phyloP scores from a whole-genome alignment of 2,329 filamentous ascomycete genomes.

The Trichoderma sp. region DNA sequence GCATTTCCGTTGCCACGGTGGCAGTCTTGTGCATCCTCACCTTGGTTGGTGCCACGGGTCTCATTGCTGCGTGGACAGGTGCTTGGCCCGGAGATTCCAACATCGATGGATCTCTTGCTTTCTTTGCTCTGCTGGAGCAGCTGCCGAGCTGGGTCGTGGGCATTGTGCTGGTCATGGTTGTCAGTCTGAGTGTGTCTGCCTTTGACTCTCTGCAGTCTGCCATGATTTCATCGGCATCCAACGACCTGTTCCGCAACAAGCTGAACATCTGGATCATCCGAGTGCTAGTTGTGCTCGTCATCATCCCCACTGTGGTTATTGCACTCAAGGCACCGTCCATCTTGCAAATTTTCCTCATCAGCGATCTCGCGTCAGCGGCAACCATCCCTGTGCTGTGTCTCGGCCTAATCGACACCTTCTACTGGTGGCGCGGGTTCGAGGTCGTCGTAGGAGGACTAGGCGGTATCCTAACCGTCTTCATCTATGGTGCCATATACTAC shows the following conservation, averaged over 20 bases:
- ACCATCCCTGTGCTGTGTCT: slow-evolving; percentile 71
- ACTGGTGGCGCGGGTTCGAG: slow-evolving; percentile 78
- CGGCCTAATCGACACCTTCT: slow-evolving; percentile 66
- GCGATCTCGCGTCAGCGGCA: slow-evolving; percentile 73
- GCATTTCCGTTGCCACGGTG: slow-evolving; percentile 64
- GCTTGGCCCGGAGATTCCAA: slow-evolving; percentile 58
- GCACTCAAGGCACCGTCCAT: slow-evolving; percentile 72
- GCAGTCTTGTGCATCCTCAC: slow-evolving; percentile 66
- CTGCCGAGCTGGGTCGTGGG: slow-evolving; percentile 80
- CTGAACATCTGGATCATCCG: slow-evolving; percentile 74
- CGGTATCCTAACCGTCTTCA: slow-evolving; percentile 74
- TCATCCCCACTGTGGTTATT: slow-evolving; percentile 70
- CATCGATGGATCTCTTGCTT: slow-evolving; percentile 59
- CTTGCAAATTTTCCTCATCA: slow-evolving; percentile 78
- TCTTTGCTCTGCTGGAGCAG: slow-evolving; percentile 70
- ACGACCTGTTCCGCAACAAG: slow-evolving; percentile 80
- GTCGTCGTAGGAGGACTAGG: slow-evolving; percentile 75
- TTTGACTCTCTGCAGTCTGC: slow-evolving; percentile 80
- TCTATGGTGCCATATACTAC: slow-evolving; percentile 78
- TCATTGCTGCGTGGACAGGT: slow-evolving; percentile 76
- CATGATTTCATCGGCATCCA: slow-evolving; percentile 81
- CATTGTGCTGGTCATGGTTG: slow-evolving; percentile 76
- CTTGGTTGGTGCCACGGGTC: slow-evolving; percentile 68
- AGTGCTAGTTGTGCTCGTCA: slow-evolving; percentile 64
- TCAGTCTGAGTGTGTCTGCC: slow-evolving; percentile 70